A percentile compares a stretch with the other conserved stretches of the same genome.
phyloP scores from a whole-genome alignment of 2,329 filamentous ascomycete species.

The Teratosphaeria zuluensis region DNA sequence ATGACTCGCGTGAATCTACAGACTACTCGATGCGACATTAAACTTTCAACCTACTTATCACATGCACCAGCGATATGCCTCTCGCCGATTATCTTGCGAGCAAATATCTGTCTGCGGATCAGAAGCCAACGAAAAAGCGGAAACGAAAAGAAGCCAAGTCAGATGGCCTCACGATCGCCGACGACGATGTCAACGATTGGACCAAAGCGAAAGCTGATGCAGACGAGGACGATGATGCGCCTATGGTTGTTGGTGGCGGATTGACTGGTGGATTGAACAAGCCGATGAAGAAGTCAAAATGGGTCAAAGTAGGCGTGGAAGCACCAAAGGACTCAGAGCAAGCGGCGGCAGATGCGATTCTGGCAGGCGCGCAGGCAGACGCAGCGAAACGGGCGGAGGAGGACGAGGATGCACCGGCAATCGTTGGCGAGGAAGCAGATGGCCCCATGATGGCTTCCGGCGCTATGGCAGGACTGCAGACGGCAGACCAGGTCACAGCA shows the following conservation, averaged over 20 bases:
- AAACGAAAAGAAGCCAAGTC: constrained; percentile 35
- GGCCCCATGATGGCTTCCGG: constrained; percentile 73
- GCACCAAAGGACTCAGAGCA: constrained; percentile 44
- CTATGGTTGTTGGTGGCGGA: constrained; percentile 30
- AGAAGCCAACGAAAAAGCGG: constrained; percentile 44
- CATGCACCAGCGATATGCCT: constrained; percentile 32
- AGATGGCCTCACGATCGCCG: constrained; percentile 36
- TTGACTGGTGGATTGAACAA: constrained; percentile 46
- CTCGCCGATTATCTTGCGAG: constrained; percentile 81
- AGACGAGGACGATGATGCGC: constrained; percentile 44
- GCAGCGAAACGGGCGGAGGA: constrained; percentile 18
- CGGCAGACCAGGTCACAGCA: constrained; percentile 59
- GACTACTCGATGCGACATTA: too few relatives aligned
- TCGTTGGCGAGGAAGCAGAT: constrained; percentile 41
- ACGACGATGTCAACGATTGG: constrained; percentile 48
- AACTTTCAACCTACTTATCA: not conserved
- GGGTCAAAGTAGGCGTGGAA: constrained; percentile 59
- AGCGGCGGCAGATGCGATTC: constrained; percentile 48
- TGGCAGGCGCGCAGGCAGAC: constrained; percentile 26
- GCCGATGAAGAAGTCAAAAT: constrained; percentile 65
- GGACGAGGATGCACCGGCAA: constrained; percentile 39
- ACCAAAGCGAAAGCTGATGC: constrained; percentile 41
- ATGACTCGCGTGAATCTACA: not conserved
- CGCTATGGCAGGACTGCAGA: constrained; percentile 78
- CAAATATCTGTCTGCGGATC: constrained; percentile 71